Conservation (phyloP, 345 rosid species). For the Passiflora organensis region DNA sequence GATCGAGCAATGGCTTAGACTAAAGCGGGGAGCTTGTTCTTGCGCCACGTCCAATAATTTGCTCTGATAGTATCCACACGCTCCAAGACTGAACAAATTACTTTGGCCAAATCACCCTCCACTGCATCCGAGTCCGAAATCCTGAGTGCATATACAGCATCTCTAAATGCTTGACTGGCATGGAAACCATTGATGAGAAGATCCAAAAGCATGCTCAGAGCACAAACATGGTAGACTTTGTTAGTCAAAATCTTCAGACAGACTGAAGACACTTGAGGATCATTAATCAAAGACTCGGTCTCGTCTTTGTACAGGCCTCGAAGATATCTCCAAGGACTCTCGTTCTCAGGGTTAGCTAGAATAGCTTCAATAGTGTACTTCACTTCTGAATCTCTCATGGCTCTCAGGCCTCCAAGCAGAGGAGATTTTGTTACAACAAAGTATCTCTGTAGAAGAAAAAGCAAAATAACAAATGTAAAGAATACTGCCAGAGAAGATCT, state of each 20-base stretch:
- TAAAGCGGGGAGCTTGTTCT: constrained; percentile 38
- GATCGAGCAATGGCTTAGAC: neutral
- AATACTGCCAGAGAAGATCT: too few species aligned
- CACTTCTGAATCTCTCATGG: constrained; percentile 75
- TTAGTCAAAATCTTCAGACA: constrained; percentile 56
- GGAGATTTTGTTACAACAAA: constrained; percentile 69
- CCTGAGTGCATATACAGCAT: constrained; percentile 46
- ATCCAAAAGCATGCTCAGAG: constrained; percentile 69
- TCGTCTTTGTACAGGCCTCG: constrained; percentile 70
- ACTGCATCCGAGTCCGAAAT: constrained; percentile 27
- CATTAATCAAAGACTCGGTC: constrained; percentile 39
- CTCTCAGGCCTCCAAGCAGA: constrained; percentile 54
- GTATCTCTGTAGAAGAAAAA: constrained; percentile 50
- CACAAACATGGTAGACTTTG: constrained; percentile 47
- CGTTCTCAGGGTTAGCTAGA: constrained; percentile 53
- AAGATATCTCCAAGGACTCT: constrained; percentile 89
- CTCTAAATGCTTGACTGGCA: constrained; percentile 55
- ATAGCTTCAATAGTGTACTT: constrained; percentile 60
- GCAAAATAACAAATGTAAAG: neutral
- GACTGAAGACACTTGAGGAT: constrained; percentile 49
- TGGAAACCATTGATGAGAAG: constrained; percentile 60
- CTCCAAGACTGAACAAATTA: constrained; percentile 54
- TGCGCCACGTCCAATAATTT: constrained; percentile 79
- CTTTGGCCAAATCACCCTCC: constrained; percentile 42
- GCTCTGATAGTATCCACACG: constrained; percentile 64